These are phyloP conservation scores for Vitis amurensis DNA, from an alignment of 164 flowering plant genomes.

Conservation along the genomic window DNA sequence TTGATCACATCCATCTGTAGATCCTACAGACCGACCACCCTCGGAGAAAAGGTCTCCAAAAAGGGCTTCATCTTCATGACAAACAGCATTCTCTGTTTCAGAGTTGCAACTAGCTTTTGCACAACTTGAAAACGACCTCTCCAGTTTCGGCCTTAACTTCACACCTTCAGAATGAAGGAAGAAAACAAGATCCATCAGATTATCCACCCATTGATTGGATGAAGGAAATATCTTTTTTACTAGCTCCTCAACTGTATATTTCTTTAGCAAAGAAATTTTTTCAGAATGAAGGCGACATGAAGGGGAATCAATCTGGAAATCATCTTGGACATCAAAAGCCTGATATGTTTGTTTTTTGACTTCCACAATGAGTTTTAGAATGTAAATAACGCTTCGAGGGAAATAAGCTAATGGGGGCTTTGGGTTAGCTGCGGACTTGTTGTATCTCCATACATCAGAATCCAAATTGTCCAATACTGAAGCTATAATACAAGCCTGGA, in stretches of 20 bases:
- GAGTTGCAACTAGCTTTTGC: conserved; percentile 43
- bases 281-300: conserved; percentile 44
- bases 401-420: conserved; percentile 72
- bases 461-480: conserved; percentile 60
- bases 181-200: conserved; percentile 64
- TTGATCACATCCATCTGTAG: conserved; percentile 72
- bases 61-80: conserved; percentile 96
- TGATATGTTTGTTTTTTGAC: conserved; percentile 40
- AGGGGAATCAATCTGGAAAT: conserved; percentile 28
- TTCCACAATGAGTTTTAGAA: conserved; percentile 70
- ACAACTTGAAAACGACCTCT: conserved; percentile 54
- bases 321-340: conserved; percentile 38
- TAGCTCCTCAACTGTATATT: conserved; percentile 57
- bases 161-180: conserved; percentile 84
- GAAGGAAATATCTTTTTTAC: conserved; percentile 57
- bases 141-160: conserved; percentile 65
- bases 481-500: conserved; percentile 74
- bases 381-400: conserved; percentile 58
- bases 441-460: conserved; percentile 59
- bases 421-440: conserved; percentile 33
- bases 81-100: conserved; percentile 58
- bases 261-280: conserved; percentile 54
- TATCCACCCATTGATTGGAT: conserved; percentile 73
- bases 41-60: conserved; percentile 97
- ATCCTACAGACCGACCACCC: conserved; percentile 68